Evolutionary conservation across 306 rosid species (phyloP).

Genomic region (Hippophae rhamnoides): DNA sequence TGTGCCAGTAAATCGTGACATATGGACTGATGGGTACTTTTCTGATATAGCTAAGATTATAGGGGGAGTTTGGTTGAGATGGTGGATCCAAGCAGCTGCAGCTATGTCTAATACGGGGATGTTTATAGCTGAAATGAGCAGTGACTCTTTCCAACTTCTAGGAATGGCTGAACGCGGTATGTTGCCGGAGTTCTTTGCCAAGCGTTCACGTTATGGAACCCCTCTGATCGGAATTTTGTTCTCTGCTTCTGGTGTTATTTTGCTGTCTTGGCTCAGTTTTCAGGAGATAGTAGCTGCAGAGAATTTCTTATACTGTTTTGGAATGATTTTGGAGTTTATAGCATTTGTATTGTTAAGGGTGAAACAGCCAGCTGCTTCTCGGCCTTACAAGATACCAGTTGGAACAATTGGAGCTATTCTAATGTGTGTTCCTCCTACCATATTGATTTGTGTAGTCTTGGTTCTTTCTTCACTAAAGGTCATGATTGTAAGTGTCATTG

Average conservation of each 20-base stretch:
- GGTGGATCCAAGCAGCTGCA: conserved; percentile 50
- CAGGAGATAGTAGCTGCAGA: conserved; percentile 71
- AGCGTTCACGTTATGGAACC: conserved; percentile 44
- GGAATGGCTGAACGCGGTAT: conserved; percentile 61
- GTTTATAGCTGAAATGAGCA: conserved; percentile 66
- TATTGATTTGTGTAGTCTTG: conserved; percentile 44
- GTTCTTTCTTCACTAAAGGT: conserved; percentile 40
- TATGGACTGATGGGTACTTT: conserved; percentile 59
- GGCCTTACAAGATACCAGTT: conserved; percentile 51
- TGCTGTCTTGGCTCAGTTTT: conserved; percentile 65
- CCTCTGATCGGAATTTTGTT: conserved; percentile 47
- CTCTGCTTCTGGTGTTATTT: conserved; percentile 53
- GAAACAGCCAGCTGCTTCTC: conserved; percentile 24
- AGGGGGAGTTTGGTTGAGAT: conserved; percentile 56
- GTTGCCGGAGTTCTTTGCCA: conserved; percentile 55
- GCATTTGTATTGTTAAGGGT: conserved; percentile 54
- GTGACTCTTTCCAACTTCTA: conserved; percentile 63
- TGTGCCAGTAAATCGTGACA: conserved; percentile 28
- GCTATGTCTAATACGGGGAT: conserved; percentile 72
- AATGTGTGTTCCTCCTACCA: conserved; percentile 45
- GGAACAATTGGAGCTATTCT: conserved; percentile 43
- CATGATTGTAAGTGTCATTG: conserved; percentile 35
- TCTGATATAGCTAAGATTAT: conserved; percentile 41
- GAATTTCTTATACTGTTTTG: conserved; percentile 55
- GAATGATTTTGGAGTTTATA: conserved; percentile 59